A percentile compares a stretch with the other conserved stretches of the same genome.
These are phyloP conservation scores for Phialophora chinensis DNA, from an alignment of 2,329 filamentous ascomycete species.

Conservation along the genomic window DNA sequence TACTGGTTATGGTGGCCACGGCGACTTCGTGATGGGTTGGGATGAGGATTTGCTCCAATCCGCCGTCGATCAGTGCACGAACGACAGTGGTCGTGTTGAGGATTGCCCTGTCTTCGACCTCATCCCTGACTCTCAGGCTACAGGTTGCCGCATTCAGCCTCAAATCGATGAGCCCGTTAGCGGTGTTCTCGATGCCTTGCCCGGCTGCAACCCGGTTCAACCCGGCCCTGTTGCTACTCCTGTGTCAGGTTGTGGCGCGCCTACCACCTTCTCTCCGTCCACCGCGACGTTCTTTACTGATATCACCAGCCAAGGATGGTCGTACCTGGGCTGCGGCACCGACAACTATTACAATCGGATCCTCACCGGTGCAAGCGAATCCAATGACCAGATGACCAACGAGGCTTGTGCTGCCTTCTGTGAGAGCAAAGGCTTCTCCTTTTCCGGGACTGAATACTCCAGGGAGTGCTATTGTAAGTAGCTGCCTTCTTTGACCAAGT, in stretches of 20 bases:
- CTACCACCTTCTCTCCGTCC: conserved; percentile 43
- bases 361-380: conserved; percentile 39
- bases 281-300: conserved; percentile 53
- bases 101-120: conserved; percentile 64
- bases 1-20: conserved; percentile 61
- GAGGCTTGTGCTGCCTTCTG: conserved; percentile 44
- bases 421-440: conserved; percentile 42
- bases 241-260: conserved; percentile 43
- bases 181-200: conserved; percentile 38
- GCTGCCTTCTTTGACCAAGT: background rate
- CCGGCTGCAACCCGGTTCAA: conserved; percentile 42
- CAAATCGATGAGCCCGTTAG: conserved; percentile 45
- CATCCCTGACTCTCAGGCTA: conserved; percentile 59
- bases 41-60: conserved; percentile 67
- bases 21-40: conserved; percentile 76
- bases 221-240: conserved; percentile 45
- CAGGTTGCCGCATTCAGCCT: conserved; percentile 58
- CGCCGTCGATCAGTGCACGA: conserved; percentile 71
- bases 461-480: conserved; percentile 39
- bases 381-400: conserved; percentile 39
- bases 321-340: conserved; percentile 66
- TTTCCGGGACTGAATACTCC: conserved; percentile 43
- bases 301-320: conserved; percentile 60
- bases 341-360: conserved; percentile 51
- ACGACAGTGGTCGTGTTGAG: conserved; percentile 65